Evolutionary conservation across 495 filamentous ascomycete species (phyloP).

Genomic region (Astrothelium macrocarpum): DNA sequence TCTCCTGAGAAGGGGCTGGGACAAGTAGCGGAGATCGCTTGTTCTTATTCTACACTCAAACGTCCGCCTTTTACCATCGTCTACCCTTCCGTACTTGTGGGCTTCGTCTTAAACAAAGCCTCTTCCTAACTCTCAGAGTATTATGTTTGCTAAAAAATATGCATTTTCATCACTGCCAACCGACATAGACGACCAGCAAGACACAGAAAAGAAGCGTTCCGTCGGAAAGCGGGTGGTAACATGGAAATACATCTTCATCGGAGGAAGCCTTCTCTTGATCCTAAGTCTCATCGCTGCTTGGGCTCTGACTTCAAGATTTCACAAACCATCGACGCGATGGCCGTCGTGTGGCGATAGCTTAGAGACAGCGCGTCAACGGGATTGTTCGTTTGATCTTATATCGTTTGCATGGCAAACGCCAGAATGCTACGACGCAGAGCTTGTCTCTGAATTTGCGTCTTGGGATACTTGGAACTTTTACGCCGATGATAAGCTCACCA

Average conservation of each 20-base stretch:
- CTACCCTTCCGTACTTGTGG: neutral
- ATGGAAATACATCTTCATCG: constrained; percentile 3
- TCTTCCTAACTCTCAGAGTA: neutral
- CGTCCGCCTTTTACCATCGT: constrained; percentile 5
- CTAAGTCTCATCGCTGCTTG: neutral
- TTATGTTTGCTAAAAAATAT: neutral
- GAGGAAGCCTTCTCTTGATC: neutral
- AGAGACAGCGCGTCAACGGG: constrained; percentile 2
- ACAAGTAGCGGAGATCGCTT: neutral
- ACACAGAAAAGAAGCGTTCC: constrained; percentile 1
- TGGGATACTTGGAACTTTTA: constrained; percentile 5
- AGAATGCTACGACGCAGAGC: constrained; percentile 3
- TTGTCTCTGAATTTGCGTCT: constrained; percentile 5
- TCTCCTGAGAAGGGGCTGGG: neutral
- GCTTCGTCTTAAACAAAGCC: neutral
- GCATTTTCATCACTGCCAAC: constrained; percentile 5
- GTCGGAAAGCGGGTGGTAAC: neutral
- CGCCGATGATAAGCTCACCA: constrained; percentile 5
- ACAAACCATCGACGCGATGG: neutral
- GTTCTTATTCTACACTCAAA: neutral
- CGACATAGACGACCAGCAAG: constrained; percentile 1
- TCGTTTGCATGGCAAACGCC: constrained; percentile 7
- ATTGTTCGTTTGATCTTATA: constrained; percentile 6
- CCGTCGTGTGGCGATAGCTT: constrained; percentile 1
- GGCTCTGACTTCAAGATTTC: neutral